phyloP scores from a whole-genome alignment of 306 rosid species.

The Benincasa hispida region DNA sequence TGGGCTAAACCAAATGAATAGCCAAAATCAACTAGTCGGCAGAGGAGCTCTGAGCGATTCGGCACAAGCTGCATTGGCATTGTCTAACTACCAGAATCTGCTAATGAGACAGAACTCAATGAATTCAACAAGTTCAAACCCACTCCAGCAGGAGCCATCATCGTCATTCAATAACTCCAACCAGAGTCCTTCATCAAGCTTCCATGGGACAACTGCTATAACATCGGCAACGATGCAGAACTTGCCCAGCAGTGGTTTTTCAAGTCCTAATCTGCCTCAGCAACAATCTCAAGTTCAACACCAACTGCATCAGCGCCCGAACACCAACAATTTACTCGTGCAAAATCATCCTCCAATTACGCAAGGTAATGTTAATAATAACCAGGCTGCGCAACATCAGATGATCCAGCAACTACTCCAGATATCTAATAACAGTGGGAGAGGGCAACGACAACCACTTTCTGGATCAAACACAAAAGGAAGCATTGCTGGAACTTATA shows the following conservation, averaged over 20 bases:
- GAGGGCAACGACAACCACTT: conserved; percentile 33
- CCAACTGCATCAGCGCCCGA: conserved; percentile 48
- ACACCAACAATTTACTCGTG: conserved; percentile 36
- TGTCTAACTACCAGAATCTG: conserved; percentile 59
- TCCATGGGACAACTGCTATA: conserved; percentile 47
- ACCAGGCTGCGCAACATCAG: conserved; percentile 57
- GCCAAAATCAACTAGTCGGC: conserved; percentile 37
- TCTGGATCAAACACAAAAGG: conserved; percentile 49
- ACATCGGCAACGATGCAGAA: conserved; percentile 58
- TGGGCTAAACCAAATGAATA: conserved; percentile 48
- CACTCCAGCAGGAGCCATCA: conserved; percentile 61
- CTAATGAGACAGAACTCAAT: conserved; percentile 64
- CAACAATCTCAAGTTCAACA: conserved; percentile 23
- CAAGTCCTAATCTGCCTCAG: conserved; percentile 42
- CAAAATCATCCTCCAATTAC: too few relatives aligned
- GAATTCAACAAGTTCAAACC: conserved; percentile 52
- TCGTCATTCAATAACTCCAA: conserved; percentile 55
- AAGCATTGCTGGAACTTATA: conserved; percentile 27
- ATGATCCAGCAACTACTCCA: conserved; percentile 61
- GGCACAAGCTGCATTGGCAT: conserved; percentile 66
- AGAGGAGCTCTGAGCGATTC: conserved; percentile 67
- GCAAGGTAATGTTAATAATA: conserved; percentile 18
- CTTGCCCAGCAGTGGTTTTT: conserved; percentile 43
- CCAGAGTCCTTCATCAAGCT: conserved; percentile 58
- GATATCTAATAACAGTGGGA: conserved; percentile 49